These are phyloP conservation scores for Boletus subluridellus DNA, from an alignment of 1,284 basidiomycete species.

Conservation along the genomic window DNA sequence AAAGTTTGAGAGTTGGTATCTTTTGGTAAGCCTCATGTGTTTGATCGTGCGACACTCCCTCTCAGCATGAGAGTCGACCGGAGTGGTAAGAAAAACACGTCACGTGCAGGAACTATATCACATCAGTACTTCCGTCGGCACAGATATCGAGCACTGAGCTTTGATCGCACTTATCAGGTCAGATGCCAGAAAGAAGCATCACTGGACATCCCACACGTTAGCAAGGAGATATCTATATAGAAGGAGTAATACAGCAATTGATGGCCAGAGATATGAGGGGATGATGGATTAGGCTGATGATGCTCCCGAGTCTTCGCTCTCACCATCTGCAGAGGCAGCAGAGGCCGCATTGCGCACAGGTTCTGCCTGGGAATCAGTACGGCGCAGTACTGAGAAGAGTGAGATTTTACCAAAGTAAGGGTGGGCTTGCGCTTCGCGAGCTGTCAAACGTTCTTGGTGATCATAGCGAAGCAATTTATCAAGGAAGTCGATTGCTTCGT, in stretches of 20 bases:
- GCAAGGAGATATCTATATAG: conserved; percentile 33
- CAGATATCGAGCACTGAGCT: conserved; percentile 14
- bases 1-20: conserved; percentile 1
- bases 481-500: conserved; percentile 94
- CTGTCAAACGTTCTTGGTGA: conserved; percentile 95
- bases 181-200: conserved; percentile 16
- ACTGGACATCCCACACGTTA: conserved; percentile 23
- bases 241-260: conserved; percentile 31
- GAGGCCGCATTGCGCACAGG: conserved; percentile 48
- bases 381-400: conserved; percentile 8
- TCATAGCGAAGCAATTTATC: conserved; percentile 96
- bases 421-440: conserved; percentile 85
- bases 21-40: conserved; percentile 11
- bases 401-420: conserved; percentile 75
- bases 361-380: conserved; percentile 42
- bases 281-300: conserved; percentile 42
- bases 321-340: conserved; percentile 53
- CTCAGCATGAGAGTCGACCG: conserved; percentile 8
- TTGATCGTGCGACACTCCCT: conserved; percentile 2
- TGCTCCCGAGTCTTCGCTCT: conserved; percentile 73
- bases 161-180: conserved; percentile 23
- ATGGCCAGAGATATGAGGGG: conserved; percentile 29
- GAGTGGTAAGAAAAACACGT: conserved; percentile 6
- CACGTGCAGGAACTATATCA: conserved; percentile 14
- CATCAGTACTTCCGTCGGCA: background rate